Base-by-base conservation (phyloP, 345 rosid species). In the Aquilaria sinensis region DNA sequence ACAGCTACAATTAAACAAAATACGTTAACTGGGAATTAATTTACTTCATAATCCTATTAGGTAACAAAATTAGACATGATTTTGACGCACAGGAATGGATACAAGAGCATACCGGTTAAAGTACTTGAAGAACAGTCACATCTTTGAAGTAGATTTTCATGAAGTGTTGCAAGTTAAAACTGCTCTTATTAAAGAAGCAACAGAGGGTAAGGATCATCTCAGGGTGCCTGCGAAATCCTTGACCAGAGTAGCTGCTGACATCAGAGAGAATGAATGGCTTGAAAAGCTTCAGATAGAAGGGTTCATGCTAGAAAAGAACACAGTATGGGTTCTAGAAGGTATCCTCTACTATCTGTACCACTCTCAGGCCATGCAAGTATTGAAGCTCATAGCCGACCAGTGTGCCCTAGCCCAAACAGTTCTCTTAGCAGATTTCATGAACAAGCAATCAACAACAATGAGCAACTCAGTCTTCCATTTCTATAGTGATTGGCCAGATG, bases 381-480 rank as follows among this genome's bases (percentile, higher is more conserved):
- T 93, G 77, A 83, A 85, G 66, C 72, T 78, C 80, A 82, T 93
- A 71, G 97, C 96, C 53, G 85, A 84, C 49, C 81, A 83, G 72
- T 77, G 97, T 46, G 61, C 67, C 49, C 70, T 79, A 47, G 77
- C 85, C 64, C 77, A 78, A 57, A 87, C 94, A 11, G 82, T 86
- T 73, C 96, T 93, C 50, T 75, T 93, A 72, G 97, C 96, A 31
- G 98, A 93, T 80, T 93, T 93, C 72, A 93, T 93, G 97, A 89
- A 89, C 75, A 83, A 90, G 74, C 84, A 85, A 13, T 84, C 97
- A 12, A 88, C 94, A 51, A 75, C 85, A 5, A 73, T 86, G 46
- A 78, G 85, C n/a, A 80, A 62, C 74, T 85, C 97, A 46, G 75
- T 77, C 68, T 93, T 83, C 83, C 82, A 84, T 52, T 93, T 93